phyloP scores from a whole-genome alignment of 768 basidiomycete species.

The Gelatoporia subvermispora region DNA sequence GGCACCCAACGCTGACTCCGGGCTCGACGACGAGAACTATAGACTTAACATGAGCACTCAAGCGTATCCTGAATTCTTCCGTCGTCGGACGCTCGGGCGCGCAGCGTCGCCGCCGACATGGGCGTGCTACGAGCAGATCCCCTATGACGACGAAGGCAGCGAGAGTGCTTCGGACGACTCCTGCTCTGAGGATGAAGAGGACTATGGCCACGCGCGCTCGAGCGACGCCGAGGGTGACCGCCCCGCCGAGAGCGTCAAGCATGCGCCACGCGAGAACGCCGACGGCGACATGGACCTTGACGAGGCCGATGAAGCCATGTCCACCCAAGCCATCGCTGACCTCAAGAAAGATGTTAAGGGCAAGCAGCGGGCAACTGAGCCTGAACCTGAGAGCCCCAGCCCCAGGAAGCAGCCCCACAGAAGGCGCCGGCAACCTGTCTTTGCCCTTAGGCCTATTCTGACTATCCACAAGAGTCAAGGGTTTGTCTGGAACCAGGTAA shows the following conservation, averaged over 20 bases:
- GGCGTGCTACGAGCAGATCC: slow-evolving; percentile 91
- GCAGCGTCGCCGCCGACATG: slow-evolving; percentile 82
- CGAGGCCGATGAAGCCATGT: slow-evolving; percentile 29
- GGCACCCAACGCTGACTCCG: too few species aligned
- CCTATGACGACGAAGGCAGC: slow-evolving; percentile 57
- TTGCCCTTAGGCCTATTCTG: slow-evolving; percentile 72
- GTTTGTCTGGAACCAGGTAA: slow-evolving; percentile 88
- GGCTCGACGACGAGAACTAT: too few species aligned
- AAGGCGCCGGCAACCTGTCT: slow-evolving; percentile 51
- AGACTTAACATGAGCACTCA: slow-evolving; percentile 8
- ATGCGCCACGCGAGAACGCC: slow-evolving; percentile 24
- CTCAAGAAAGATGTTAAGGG: slow-evolving; percentile 66
- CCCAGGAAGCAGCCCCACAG: slow-evolving; percentile 45
- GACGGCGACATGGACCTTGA: slow-evolving; percentile 51
- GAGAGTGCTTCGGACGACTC: slow-evolving; percentile 54
- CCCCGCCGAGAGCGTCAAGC: slow-evolving; percentile 24
- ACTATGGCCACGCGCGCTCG: slow-evolving; percentile 37
- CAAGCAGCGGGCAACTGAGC: slow-evolving; percentile 74
- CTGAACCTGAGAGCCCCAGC: slow-evolving; percentile 47
- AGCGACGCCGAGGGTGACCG: slow-evolving; percentile 20
- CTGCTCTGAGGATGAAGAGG: slow-evolving; percentile 73
- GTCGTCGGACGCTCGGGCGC: slow-evolving; percentile 70
- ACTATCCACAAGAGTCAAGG: slow-evolving; percentile 86
- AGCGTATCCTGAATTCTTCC: slow-evolving; percentile 41
- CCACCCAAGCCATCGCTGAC: slow-evolving; percentile 34